Conservation (phyloP, 176 grass and related monocot genomes). For the Oryza meridionalis region DNA sequence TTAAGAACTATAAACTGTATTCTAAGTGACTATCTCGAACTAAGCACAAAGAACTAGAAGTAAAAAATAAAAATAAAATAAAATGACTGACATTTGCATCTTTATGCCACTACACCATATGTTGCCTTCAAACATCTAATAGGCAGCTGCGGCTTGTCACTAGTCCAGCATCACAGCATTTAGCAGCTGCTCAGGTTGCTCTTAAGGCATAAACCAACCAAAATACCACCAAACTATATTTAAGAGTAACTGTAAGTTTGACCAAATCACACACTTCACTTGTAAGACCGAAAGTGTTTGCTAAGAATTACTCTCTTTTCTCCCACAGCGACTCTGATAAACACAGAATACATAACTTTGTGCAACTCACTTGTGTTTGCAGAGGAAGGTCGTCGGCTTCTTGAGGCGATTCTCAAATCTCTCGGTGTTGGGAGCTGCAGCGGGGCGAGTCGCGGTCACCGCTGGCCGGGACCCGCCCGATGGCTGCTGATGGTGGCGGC, state of each 20-base stretch:
- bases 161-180: conserved; percentile 32
- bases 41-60: background rate
- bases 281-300: background rate
- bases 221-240: conserved; percentile 12
- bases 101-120: background rate
- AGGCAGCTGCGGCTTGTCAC: background rate
- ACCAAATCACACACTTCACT: background rate
- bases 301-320: background rate
- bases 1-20: background rate
- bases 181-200: conserved; percentile 11
- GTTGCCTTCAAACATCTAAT: conserved; percentile 12
- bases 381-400: conserved; percentile 96
- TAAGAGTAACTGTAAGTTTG: background rate
- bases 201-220: conserved; percentile 8
- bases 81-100: background rate
- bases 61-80: background rate
- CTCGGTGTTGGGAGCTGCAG: conserved; percentile 46
- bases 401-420: conserved; percentile 87
- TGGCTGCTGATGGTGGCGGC: conserved; percentile 41
- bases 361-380: conserved; percentile 68
- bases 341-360: background rate
- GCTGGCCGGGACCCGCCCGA: conserved; percentile 31
- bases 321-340: conserved; percentile 15
- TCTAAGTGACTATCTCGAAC: background rate
- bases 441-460: conserved; percentile 37